Evolutionary conservation across 495 filamentous ascomycete species (phyloP), one percentile per base, ranked within the genome.

Genomic region (Aspergillus kassunensis): DNA sequence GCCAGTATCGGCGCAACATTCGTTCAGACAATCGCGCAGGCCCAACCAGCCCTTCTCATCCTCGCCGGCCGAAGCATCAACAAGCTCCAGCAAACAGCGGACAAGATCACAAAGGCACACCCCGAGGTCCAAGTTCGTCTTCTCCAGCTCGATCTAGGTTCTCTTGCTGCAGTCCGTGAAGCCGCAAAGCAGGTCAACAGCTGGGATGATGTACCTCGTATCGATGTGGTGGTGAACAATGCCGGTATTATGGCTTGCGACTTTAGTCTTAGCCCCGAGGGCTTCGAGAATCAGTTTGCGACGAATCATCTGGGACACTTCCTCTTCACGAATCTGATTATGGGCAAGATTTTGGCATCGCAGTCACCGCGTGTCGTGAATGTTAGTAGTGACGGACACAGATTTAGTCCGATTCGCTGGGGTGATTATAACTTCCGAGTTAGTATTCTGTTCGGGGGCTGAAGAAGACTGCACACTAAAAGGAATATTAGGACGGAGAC

Each of bases 211-310:
- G 78, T 83, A 49, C 65, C 75, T 47, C 57, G 72, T 15, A 77
- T 89, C 39, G 81, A 88, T 63, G 78, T 86, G 12, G 57, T 88
- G 18, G 80, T 88, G 63, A 88, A 89, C 27, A 45, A 45, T 21
- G 43, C 43, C 12, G 43, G 43, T 0, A 34, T 45, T 13, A 45
- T 45, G 43, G 73, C 70, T 7, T 58, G 57, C 34, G 67, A 57
- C 20, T 73, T 59, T 52, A 51, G 48, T 21, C 52, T 60, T 24
- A 73, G 62, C 33, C 64, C 35, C 16, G 73, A 76, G 13, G 71
- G 71, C 0, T 55, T 77, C 34, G 82, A 87, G 59, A 56, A 60
- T 16, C 81, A 85, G 46, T 73, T 86, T 19, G 80, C 67, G 1
- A 69, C 71, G 1, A 82, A 80, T 62, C 75, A 84, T 60, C 51